These are phyloP conservation scores for Phalaenopsis aphrodite DNA, from an alignment of 106 monocot species.

Conservation along the genomic window DNA sequence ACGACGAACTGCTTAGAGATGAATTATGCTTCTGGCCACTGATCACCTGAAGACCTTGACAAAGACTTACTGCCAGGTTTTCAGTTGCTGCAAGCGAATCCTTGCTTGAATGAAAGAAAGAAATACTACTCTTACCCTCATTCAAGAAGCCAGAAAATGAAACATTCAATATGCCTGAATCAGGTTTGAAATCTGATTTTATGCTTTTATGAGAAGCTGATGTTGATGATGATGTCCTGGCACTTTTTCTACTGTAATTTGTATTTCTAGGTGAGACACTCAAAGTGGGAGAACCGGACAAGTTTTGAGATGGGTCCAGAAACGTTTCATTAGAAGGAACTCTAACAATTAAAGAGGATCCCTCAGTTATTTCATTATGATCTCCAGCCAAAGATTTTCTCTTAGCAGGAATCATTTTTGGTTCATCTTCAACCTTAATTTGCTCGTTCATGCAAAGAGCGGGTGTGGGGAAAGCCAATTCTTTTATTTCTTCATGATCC, in stretches of 20 bases:
- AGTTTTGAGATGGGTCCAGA: neutral
- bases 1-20: constrained; percentile 39
- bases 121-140: neutral
- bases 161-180: constrained; percentile 9
- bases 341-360: neutral
- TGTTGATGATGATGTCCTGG: constrained; percentile 28
- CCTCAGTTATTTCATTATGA: neutral
- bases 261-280: constrained; percentile 29
- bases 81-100: constrained; percentile 31
- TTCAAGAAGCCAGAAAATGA: neutral
- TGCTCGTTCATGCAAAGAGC: neutral
- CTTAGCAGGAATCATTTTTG: neutral
- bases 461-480: too few relatives aligned
- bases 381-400: neutral
- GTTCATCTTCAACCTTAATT: neutral
- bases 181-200: constrained; percentile 1
- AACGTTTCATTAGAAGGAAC: neutral
- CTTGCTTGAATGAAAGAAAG: neutral
- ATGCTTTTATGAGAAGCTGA: constrained; percentile 44
- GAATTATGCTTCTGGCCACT: constrained; percentile 27
- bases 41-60: constrained; percentile 37
- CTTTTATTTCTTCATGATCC: too few relatives aligned
- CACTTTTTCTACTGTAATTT: constrained; percentile 50
- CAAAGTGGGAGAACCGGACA: neutral
- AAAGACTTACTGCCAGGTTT: constrained; percentile 58